Conservation (phyloP, 225 moss, liverwort and hornwort species). For the Ulota crispa region DNA sequence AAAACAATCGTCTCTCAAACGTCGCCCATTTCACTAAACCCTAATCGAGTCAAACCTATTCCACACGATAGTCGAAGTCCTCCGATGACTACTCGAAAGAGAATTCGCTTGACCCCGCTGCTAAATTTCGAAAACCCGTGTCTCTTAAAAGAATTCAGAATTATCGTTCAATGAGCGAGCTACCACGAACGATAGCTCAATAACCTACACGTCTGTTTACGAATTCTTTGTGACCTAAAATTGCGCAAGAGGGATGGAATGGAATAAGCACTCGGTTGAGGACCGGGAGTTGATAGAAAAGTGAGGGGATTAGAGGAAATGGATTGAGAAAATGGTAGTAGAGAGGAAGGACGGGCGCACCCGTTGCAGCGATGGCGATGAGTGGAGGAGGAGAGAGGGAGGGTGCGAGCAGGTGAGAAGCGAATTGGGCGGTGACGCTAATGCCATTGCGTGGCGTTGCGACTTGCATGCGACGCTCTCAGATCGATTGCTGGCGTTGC, state of each 20-base stretch:
- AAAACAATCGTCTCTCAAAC: background rate
- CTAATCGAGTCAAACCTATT: background rate
- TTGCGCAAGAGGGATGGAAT: background rate
- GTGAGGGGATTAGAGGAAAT: background rate
- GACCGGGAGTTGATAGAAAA: background rate
- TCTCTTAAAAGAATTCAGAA: background rate
- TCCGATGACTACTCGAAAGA: background rate
- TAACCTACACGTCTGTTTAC: background rate
- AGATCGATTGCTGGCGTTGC: background rate
- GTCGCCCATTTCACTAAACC: background rate
- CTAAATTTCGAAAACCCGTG: background rate
- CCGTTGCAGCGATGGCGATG: conserved; percentile 22
- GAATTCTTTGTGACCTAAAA: background rate
- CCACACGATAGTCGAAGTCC: background rate
- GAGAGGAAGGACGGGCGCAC: background rate
- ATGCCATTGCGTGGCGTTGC: conserved; percentile 21
- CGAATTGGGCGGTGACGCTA: conserved; percentile 17
- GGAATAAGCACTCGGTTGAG: background rate
- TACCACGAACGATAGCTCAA: background rate
- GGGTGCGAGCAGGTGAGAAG: conserved; percentile 6
- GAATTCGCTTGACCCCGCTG: background rate
- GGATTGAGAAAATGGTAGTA: background rate
- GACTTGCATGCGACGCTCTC: background rate
- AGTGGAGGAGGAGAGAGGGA: background rate
- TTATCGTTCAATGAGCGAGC: background rate